phyloP scores from a whole-genome alignment of 495 filamentous ascomycete species.

The Xylaria nigripes region DNA sequence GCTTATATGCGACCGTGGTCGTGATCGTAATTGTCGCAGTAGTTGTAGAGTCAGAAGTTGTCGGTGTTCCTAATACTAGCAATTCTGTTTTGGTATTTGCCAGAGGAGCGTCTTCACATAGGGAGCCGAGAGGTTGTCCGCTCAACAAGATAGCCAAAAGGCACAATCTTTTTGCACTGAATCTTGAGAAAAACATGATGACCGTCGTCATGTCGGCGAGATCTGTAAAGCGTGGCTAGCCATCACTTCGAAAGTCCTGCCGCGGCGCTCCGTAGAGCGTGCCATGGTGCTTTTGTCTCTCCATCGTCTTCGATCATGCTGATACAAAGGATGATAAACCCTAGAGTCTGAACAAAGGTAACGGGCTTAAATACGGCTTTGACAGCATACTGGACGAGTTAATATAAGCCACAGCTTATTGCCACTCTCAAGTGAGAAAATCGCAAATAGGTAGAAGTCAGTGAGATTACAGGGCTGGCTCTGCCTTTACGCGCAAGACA shows the following conservation, averaged over 20 bases:
- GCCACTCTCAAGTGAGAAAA: not conserved
- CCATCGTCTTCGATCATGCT: conserved; percentile 5
- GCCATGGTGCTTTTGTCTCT: conserved; percentile 10
- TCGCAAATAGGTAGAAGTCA: not conserved
- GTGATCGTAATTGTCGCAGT: conserved; percentile 17
- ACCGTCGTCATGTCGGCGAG: conserved; percentile 13
- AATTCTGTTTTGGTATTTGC: conserved; percentile 11
- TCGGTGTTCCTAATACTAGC: conserved; percentile 6
- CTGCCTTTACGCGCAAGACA: not conserved
- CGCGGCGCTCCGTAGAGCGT: conserved; percentile 3
- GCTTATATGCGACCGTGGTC: conserved; percentile 19
- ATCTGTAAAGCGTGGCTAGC: conserved; percentile 6
- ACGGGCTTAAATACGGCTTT: conserved; percentile 20
- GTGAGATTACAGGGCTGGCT: not conserved
- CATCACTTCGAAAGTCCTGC: not conserved
- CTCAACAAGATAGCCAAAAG: conserved; percentile 11
- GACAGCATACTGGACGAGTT: conserved; percentile 11
- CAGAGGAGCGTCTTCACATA: conserved; percentile 9
- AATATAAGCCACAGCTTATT: conserved; percentile 13
- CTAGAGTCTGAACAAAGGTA: conserved; percentile 17
- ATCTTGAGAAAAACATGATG: conserved; percentile 10
- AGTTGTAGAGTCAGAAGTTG: not conserved
- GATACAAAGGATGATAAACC: conserved; percentile 17
- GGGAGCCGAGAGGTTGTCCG: conserved; percentile 11
- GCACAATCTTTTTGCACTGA: conserved; percentile 11